Percentiles rank a stretch among this genome's conserved stretches.
phyloP scores from a whole-genome alignment of 306 rosid species.

The Quercus ilex region DNA sequence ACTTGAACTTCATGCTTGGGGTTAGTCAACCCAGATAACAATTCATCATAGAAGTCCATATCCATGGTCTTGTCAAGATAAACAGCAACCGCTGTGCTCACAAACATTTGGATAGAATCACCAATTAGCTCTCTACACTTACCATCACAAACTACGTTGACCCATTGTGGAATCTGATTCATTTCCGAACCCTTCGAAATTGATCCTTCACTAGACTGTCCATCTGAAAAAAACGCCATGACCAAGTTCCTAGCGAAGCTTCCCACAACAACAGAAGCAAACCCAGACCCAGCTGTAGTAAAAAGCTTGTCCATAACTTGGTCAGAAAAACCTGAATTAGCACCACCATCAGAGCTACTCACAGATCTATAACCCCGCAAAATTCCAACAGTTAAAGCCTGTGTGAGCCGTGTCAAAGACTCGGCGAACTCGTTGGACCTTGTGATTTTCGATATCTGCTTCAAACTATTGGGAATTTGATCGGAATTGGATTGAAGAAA shows the following conservation, averaged over 20 bases:
- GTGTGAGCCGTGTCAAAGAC: conserved; percentile 49
- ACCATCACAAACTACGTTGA: conserved; percentile 45
- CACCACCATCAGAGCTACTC: conserved; percentile 5
- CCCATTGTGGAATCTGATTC: conserved; percentile 38
- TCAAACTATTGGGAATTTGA: conserved; percentile 63
- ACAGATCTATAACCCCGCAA: conserved; percentile 42
- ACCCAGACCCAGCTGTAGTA: conserved; percentile 62
- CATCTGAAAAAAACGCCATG: conserved; percentile 40
- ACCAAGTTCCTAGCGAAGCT: conserved; percentile 80
- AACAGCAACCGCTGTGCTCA: conserved; percentile 67
- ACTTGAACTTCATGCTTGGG: conserved; percentile 59
- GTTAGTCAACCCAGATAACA: conserved; percentile 75
- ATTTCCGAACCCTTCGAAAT: conserved; percentile 20
- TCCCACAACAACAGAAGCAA: conserved; percentile 74
- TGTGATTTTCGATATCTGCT: conserved; percentile 65
- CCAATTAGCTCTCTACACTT: conserved; percentile 55
- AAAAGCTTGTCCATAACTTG: conserved; percentile 52
- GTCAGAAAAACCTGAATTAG: conserved; percentile 33
- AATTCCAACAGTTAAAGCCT: conserved; percentile 52
- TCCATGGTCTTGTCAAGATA: conserved; percentile 87
- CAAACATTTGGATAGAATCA: conserved; percentile 65
- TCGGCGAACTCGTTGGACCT: conserved; percentile 54
- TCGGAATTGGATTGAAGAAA: conserved; percentile 71
- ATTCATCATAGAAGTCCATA: conserved; percentile 64
- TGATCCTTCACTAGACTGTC: conserved; percentile 29